Evolutionary conservation across 169 alveolate species (phyloP), one percentile per base, ranked within the genome.

Genomic region (Fabrea salina): DNA sequence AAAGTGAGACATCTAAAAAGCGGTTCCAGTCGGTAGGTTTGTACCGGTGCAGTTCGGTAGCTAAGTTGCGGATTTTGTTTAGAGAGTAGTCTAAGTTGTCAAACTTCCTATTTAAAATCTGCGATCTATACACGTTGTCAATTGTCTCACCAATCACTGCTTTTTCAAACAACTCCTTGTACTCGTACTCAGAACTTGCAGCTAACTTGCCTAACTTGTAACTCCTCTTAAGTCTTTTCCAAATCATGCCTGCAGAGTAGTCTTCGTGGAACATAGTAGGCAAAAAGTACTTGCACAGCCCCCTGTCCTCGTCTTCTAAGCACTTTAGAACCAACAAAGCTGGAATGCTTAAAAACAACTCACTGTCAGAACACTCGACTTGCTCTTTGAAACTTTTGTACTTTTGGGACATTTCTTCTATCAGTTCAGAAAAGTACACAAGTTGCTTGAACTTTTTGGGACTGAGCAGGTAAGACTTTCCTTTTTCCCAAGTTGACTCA

Each of bases 401-500:
- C 74, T 87, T 87, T 40, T 85, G 86, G 7, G 90, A 86, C 5
- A 88, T 83, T 7, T 85, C 84, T 66, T 91, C 94, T 43, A 91
- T 76, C 51, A 83, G 64, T 39, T 83, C 83, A 4, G 93, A 87
- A 75, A 91, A 88, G 53, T 85, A 87, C 35, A 91, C 70, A 32
- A 91, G 71, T 80, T 86, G 86, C 19, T 79, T 61, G 39, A 90
- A 86, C 61, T 85, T 91, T 58, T 84, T 79, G 5, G 85, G 64
- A 70, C 84, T 84, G 33, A 87, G 72, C 58, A 91, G 84, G 67
- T 91, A 90, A 16, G 86, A 70, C 7, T 80, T 75, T 7, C 95
- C 95, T 75, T 86, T 87, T 77, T 87, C 93, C 93, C 95, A 90
- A 5, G 88, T 79, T 4, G 79, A 41, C 59, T 90, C 95, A 78